Conservation (phyloP, 2,329 filamentous ascomycete genomes). For the Fusarium sp. region DNA sequence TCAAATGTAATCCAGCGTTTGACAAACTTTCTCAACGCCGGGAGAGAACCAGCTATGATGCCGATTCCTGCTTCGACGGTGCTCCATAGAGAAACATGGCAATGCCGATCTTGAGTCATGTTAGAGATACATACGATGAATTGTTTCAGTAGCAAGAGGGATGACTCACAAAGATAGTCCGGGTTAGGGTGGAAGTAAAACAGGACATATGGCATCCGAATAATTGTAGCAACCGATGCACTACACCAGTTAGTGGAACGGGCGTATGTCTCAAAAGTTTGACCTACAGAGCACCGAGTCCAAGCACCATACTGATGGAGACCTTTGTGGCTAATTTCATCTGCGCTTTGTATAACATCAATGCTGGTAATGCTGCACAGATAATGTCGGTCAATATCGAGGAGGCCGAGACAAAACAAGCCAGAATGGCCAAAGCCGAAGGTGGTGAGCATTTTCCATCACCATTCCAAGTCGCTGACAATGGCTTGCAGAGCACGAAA, state of each 20-base stretch:
- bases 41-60: conserved; percentile 5
- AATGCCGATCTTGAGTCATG: background rate
- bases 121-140: rapidly evolving
- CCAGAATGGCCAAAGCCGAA: background rate
- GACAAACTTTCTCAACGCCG: background rate
- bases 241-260: background rate
- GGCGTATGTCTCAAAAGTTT: rapidly evolving
- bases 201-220: background rate
- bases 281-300: conserved; percentile 18
- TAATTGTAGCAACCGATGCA: conserved; percentile 8
- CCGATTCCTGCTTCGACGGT: conserved; percentile 1
- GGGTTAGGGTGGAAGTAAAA: background rate
- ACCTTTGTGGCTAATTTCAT: conserved; percentile 22
- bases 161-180: background rate
- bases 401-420: conserved; percentile 12
- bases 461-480: conserved; percentile 4
- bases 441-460: background rate
- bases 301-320: conserved; percentile 15
- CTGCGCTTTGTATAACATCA: conserved; percentile 21
- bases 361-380: conserved; percentile 9
- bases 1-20: conserved; percentile 16
- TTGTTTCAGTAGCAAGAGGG: no score
- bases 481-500: conserved; percentile 5
- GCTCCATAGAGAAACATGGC: background rate
- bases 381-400: conserved; percentile 6